Base-by-base conservation (phyloP, 441 rosid species). In the Populus trichocarpa region DNA sequence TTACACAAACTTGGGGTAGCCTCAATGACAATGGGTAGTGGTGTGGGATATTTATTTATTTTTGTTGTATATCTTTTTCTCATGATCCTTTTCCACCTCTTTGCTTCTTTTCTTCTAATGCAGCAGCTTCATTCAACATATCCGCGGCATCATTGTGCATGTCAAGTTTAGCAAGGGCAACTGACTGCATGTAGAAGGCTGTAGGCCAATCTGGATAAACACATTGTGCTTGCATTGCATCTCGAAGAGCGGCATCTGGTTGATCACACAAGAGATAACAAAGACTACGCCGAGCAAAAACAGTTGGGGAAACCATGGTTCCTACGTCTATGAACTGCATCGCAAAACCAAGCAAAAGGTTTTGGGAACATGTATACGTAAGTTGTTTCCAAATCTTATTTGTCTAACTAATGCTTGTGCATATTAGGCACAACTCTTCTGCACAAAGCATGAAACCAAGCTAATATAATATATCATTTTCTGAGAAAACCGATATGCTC, bases 181-280 rank as follows among this genome's bases (percentile, higher is more conserved):
- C 91, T 3, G 98, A 92, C 86, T 92, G 97, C 94, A 94, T 86
- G 86, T 90, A 92, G 87, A 90, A 94, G 33, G 94, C 96, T 0
- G 90, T 87, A 32, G 97, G 93, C 98, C 96, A 94, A 14, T 89
- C 92, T 22, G 93, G 90, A 69, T 78, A 82, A 30, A 81, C 89
- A 71, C 82, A 78, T n/a, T 92, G 94, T 4, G 98, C 98, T 80
- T 79, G 85, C 97, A 94, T 92, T 77, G 92, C 96, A 80, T 94
- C 98, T 35, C 88, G 82, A 8, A 92, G 94, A 68, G 96, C 93
- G 36, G 83, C 72, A 35, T 92, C 93, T 7, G 92, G 92, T 75
- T 87, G 91, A 77, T 92, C 86, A 71, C 87, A 85, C 40, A 92
- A 77, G 28, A 92, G 86, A 77, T 86, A 88, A 87, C 97, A 88